These are phyloP conservation scores for Nakazawaea pomicola DNA, from an alignment of 805 yeast species.

Conservation along the genomic window DNA sequence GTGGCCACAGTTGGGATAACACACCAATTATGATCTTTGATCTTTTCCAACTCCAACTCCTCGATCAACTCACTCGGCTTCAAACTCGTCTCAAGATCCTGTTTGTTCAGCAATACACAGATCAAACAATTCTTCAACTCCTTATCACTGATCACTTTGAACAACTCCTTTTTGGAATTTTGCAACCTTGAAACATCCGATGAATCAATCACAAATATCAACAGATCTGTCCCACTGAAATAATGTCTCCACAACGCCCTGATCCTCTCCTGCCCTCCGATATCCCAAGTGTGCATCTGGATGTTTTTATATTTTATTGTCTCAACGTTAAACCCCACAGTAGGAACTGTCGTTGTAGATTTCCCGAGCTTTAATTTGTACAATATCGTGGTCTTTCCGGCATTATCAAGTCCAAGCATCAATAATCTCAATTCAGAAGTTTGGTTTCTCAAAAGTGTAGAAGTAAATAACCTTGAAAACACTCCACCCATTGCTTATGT, in stretches of 20 bases:
- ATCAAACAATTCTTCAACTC: constrained; percentile 77
- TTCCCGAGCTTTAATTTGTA: constrained; percentile 79
- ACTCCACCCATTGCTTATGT: constrained; percentile 10
- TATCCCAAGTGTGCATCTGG: constrained; percentile 88
- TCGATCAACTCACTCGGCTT: constrained; percentile 80
- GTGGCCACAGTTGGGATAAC: constrained; percentile 88
- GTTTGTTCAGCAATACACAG: constrained; percentile 85
- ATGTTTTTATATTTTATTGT: constrained; percentile 78
- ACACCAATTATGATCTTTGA: constrained; percentile 77
- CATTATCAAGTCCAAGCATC: constrained; percentile 90
- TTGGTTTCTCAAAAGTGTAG: constrained; percentile 1
- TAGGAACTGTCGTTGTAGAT: constrained; percentile 77
- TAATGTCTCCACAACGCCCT: constrained; percentile 95
- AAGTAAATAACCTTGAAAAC: constrained; percentile 6
- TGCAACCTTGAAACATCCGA: constrained; percentile 67
- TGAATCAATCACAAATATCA: constrained; percentile 86
- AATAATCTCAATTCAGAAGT: constrained; percentile 46
- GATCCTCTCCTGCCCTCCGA: constrained; percentile 92
- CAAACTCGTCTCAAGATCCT: constrained; percentile 67
- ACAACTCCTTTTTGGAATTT: constrained; percentile 74
- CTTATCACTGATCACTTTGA: constrained; percentile 73
- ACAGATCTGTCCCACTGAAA: constrained; percentile 87
- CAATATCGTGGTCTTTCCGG: constrained; percentile 86
- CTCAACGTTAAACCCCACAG: constrained; percentile 92
- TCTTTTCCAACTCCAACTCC: constrained; percentile 53